Base-by-base conservation (phyloP, 2,329 filamentous ascomycete genomes). In the Ceratocystis variospora region DNA sequence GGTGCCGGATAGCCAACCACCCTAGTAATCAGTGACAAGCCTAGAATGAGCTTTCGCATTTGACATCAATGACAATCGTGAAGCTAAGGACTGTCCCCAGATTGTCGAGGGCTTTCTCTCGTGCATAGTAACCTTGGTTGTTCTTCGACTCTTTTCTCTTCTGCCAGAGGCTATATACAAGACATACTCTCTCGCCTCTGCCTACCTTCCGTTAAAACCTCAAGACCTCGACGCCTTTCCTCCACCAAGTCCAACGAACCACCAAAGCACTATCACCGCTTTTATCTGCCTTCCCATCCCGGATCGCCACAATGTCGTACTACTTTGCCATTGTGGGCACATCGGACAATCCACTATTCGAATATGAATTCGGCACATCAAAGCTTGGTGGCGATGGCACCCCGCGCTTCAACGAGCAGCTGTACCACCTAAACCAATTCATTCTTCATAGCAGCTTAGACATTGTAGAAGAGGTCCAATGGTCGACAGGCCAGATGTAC, bases 241-340 rank as follows among this genome's bases (percentile, higher is more conserved):
- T n/a, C 50, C 19, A 25, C 19, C 22, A n/a, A 48, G 22, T 53
- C 48, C 10, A 53, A 25, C 22, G 15, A 53, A 53, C 48, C 22
- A 28, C 22, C 48, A 25, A 28, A 53, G 48, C 53, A 19, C 53
- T 10, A 59, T 59, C 53, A 59, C 53, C 53, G 7, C 53, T 17
- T 8, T n/a, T 17, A 0, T 12, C 22, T 2, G 15, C 6, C 5
- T 41, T 15, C 44, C 12, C 45, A 28, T 17, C 31, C 15, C 3
- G 33, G 46, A 31, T 41, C 25, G 2, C 41, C 55, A 19, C 31
- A 70, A 97, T 97, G 94, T 96, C 92, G 68, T 99, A 97, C 82
- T 96, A 96, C 80, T 97, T 99, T 78, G 89, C 89, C 74, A 96
- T 99, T 71, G 85, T 99, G 75, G 94, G 92, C 73, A 95, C 91